A percentile compares a stretch with the other conserved stretches of the same genome.
Evolutionary conservation across 345 rosid genomes (phyloP).

Genomic region (Aurinia saxatilis): DNA sequence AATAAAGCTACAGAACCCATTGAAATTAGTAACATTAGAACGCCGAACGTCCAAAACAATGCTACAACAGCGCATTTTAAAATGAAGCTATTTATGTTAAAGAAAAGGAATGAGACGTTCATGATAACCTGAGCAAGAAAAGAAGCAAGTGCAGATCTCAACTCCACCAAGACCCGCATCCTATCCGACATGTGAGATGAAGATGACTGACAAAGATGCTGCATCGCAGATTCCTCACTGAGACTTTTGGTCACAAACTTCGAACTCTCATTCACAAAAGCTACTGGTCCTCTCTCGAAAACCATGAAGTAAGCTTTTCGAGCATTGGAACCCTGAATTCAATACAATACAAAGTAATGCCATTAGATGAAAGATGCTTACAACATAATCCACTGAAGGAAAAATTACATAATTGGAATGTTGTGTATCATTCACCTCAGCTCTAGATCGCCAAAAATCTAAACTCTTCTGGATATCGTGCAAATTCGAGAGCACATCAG

Average conservation of each 20-base stretch:
- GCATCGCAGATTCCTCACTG: conserved; percentile 42
- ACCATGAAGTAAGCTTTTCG: conserved; percentile 66
- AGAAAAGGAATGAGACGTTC: background rate
- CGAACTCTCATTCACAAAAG: conserved; percentile 49
- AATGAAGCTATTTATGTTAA: background rate
- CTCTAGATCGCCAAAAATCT: conserved; percentile 74
- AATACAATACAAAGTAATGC: background rate
- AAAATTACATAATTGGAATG: background rate
- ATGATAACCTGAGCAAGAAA: conserved; percentile 78
- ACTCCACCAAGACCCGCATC: conserved; percentile 42
- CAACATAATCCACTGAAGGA: background rate
- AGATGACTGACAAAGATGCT: conserved; percentile 53
- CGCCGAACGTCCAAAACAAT: background rate
- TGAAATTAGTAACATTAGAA: conserved; percentile 3
- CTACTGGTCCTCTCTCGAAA: conserved; percentile 86
- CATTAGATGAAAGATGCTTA: background rate
- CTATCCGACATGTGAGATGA: conserved; percentile 64
- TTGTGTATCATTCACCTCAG: conserved; percentile 46
- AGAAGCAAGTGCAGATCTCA: conserved; percentile 64
- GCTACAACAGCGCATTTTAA: background rate
- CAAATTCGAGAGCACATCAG: conserved; percentile 39
- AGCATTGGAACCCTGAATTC: conserved; percentile 55
- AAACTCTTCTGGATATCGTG: conserved; percentile 64
- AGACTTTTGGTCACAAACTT: conserved; percentile 38
- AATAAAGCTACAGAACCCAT: conserved; percentile 47